Evolutionary conservation across 129 eudicot genomes (phyloP), one percentile per base, ranked within the genome.

Genomic region (Chrysanthemum lavandulifolium): DNA sequence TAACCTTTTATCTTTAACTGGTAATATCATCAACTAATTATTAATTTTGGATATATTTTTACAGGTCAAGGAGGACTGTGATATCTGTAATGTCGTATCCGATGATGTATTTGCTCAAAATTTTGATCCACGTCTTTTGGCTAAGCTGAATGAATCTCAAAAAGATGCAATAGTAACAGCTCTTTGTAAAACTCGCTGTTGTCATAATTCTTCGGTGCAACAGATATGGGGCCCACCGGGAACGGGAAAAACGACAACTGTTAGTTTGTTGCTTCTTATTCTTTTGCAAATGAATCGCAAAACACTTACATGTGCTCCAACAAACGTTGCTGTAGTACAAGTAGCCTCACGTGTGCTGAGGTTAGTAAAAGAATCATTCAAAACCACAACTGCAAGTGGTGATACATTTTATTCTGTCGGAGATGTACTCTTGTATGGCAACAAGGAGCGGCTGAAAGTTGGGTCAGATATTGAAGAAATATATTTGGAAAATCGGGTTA

Each of bases 401-500:
- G 10, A 40, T 40, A 7, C 47, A 8, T 7, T 6, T 40, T 40
- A 40, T 40, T 8, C 47, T 40, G 9, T 40, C 10, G 47, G 47
- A 40, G 47, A 40, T 40, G 10, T 52, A 11, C n/a, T 52, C 16
- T 13, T 13, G 14, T 52, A 52, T 52, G 57, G 57, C 5, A n/a
- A 52, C 57, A 52, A 52, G 16, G 16, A 52, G n/a, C 16, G 14
- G 16, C 13, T 52, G 57, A 52, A 52, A 52, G 14, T 13, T 52
- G 16, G 7, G n/a, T 52, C 80, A 5, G 78, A 84, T 7, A 71
- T 81, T 74, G 84, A 84, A 68, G 82, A 84, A 2, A 79, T 89
- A 15, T 82, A 54, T 65, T 43, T 89, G 16, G 96, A 89, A 16
- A 31, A 82, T 76, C 84, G 96, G 64, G 85, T 81, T 18, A 54